Base-by-base conservation (phyloP, 2,329 filamentous ascomycete genomes). In the Phialophora macrospora region DNA sequence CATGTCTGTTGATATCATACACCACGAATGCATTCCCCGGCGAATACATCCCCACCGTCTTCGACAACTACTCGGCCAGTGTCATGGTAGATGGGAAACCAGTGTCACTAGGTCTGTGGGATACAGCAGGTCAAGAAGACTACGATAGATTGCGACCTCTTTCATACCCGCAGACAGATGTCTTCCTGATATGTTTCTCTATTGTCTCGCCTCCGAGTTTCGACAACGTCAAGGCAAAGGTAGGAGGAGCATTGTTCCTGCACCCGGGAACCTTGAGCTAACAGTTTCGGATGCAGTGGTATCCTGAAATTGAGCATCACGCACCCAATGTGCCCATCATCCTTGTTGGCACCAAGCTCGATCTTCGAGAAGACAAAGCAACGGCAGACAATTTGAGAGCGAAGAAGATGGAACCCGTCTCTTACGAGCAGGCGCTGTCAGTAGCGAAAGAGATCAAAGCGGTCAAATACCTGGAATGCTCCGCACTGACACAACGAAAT, bases 11-110 rank as follows among this genome's bases (percentile, higher is more conserved):
- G 75, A 99, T 99, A 79, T 98, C 94, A 60, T 99, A 99, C 83
- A 98, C 95, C 70, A 99, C 95, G 70, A 99, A 98, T 83, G 95
- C 95, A 72, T 99, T 99, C 80, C 95, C 95, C n/a, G 95, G 95
- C 80, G 95, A 99, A 85, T 99, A 99, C 81, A 98, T 99, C 74
- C 95, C 95, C 72, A 99, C 95, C 74, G 95, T 99, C 70, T 98
- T 98, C 81, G 94, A 98, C 79, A 99, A 99, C 83, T 98, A 98
- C 84, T 97, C 94, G 44, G 95, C 95, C 71, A 97, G 93, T 83
- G 95, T 99, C 63, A 97, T 97, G 92, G 95, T 98, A 63, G 95
- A 98, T 83, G 93, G 93, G 75, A 96, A 96, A 83, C 94, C 94
- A 67, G 97, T 98, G 81, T 97, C 93, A 80, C 82, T 99, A 74